Conservation (phyloP, 1,284 basidiomycete species). For the Tilletiopsis washingtonensis region DNA sequence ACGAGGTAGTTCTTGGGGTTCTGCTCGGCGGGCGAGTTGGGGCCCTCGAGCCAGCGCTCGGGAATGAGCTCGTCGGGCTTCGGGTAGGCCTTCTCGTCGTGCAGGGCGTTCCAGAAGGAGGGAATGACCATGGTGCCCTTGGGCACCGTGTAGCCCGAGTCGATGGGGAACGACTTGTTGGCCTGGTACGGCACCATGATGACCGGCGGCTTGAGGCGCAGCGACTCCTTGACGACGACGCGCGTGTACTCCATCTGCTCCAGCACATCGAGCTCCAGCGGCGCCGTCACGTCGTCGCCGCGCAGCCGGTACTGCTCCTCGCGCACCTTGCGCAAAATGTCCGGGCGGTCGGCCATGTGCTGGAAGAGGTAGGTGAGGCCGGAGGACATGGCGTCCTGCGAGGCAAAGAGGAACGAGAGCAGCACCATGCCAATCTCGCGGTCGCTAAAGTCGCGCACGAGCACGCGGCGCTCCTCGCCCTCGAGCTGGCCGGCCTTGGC, state of each 20-base stretch:
- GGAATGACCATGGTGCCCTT: slow-evolving; percentile 90
- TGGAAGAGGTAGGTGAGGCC: slow-evolving; percentile 84
- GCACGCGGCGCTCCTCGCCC: slow-evolving; percentile 49
- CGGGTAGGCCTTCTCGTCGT: slow-evolving; percentile 80
- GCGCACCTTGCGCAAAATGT: slow-evolving; percentile 76
- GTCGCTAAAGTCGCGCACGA: slow-evolving; percentile 72
- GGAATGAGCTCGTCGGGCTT: slow-evolving; percentile 75
- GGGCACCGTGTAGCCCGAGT: slow-evolving; percentile 81
- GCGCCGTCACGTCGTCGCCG: slow-evolving; percentile 66
- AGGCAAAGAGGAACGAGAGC: slow-evolving; percentile 86
- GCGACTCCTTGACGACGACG: slow-evolving; percentile 83
- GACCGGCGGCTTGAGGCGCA: slow-evolving; percentile 75
- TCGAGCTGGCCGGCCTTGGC: slow-evolving; percentile 50
- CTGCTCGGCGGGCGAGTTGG: slow-evolving; percentile 64
- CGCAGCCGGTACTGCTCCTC: slow-evolving; percentile 84
- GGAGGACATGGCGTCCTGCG: slow-evolving; percentile 90
- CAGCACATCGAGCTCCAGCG: slow-evolving; percentile 79
- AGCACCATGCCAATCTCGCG: slow-evolving; percentile 95
- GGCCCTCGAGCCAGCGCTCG: slow-evolving; percentile 84
- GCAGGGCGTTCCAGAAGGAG: slow-evolving; percentile 82
- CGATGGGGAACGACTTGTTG: slow-evolving; percentile 82
- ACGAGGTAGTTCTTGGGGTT: slow-evolving; percentile 94
- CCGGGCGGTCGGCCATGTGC: slow-evolving; percentile 85
- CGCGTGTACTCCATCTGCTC: slow-evolving; percentile 88
- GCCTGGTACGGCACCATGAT: slow-evolving; percentile 82